phyloP scores from a whole-genome alignment of 2,329 filamentous ascomycete genomes.

The Cercospora zeae-maydis region DNA sequence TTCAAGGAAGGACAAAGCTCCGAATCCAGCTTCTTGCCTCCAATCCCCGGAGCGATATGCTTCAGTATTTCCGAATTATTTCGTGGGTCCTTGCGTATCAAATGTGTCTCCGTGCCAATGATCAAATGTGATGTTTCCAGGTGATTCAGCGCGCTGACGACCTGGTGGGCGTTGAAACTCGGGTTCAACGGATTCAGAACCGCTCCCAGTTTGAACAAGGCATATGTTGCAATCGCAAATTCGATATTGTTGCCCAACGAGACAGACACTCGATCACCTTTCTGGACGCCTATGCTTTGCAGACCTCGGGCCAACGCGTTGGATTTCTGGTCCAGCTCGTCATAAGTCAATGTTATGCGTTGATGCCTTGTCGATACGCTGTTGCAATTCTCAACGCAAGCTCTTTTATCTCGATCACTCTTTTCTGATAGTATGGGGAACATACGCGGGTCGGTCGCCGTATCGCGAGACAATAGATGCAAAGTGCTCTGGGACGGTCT shows the following conservation, averaged over 20 bases:
- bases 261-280: conserved; percentile 80
- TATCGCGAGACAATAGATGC: conserved; percentile 58
- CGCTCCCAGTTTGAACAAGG: conserved; percentile 89
- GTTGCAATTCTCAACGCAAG: conserved; percentile 1
- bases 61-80: conserved; percentile 58
- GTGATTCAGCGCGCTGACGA: conserved; percentile 73
- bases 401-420: conserved; percentile 2
- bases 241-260: conserved; percentile 82
- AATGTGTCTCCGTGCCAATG: conserved; percentile 81
- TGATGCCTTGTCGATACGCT: conserved; percentile 62
- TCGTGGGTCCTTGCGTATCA: conserved; percentile 62
- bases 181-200: conserved; percentile 90
- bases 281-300: conserved; percentile 64
- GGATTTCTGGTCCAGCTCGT: conserved; percentile 68
- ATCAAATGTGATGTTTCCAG: conserved; percentile 71
- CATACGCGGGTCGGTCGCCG: conserved; percentile 62
- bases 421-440: neutral
- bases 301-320: conserved; percentile 72
- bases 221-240: conserved; percentile 81
- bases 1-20: conserved; percentile 64
- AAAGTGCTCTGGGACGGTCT: conserved; percentile 72
- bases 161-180: conserved; percentile 75
- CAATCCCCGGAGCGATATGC: conserved; percentile 36
- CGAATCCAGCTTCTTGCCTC: conserved; percentile 46
- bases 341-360: conserved; percentile 65